phyloP scores from a whole-genome alignment of 352 stramenopile species.

The Aphanomyces stellatus region DNA sequence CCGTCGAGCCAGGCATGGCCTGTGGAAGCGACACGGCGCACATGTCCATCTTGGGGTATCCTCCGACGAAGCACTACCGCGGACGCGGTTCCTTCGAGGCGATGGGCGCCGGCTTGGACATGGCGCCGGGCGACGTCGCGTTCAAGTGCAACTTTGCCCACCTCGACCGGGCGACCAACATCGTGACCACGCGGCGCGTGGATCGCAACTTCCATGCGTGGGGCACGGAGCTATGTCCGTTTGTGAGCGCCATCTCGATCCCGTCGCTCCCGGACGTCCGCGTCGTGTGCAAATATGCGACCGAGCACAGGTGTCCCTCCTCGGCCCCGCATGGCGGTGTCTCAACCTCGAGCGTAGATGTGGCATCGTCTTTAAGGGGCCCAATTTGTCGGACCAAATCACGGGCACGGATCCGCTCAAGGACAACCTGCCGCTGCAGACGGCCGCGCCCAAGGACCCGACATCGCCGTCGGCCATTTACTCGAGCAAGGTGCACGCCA shows the following conservation, averaged over 20 bases:
- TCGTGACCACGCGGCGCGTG: constrained; percentile 65
- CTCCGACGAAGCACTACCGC: constrained; percentile 72
- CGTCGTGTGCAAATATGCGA: constrained; percentile 79
- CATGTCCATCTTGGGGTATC: constrained; percentile 86
- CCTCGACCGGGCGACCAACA: constrained; percentile 46
- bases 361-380: constrained; percentile 78
- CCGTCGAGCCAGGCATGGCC: constrained; percentile 71
- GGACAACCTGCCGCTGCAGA: constrained; percentile 66
- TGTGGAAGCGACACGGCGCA: constrained; percentile 83
- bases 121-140: constrained; percentile 78
- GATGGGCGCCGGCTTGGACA: constrained; percentile 74
- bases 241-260: constrained; percentile 49
- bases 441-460: constrained; percentile 48
- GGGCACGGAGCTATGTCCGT: constrained; percentile 76
- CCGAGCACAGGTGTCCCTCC: constrained; percentile 46
- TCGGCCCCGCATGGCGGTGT: neutral
- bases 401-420: constrained; percentile 82
- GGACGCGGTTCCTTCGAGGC: constrained; percentile 81
- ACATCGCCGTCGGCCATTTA: constrained; percentile 37
- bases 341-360: constrained; percentile 24
- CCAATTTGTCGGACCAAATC: constrained; percentile 75
- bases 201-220: constrained; percentile 77
- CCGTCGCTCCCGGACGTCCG: constrained; percentile 50
- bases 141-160: constrained; percentile 89
- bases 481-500: constrained; percentile 39